Base-by-base conservation (phyloP, 164 flowering plant species). In the Umbellularia californica region DNA sequence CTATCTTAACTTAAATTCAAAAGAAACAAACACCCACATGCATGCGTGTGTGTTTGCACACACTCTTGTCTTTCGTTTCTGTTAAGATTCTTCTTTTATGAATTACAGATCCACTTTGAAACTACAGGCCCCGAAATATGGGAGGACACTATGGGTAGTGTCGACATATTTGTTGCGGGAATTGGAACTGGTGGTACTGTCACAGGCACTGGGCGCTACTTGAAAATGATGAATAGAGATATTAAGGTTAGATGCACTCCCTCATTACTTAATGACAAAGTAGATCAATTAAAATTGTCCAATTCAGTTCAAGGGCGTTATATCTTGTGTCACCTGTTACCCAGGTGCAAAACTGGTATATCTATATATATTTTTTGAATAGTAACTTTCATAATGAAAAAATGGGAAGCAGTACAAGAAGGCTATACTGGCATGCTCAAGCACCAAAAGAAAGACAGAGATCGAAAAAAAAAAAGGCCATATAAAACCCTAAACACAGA, bases 51-150 rank as follows among this genome's bases (percentile, higher is more conserved):
- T 9, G 47, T 9, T 6, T 9, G 10, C 47, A 41, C 47, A 41
- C 47, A 41, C 47, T 41, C 47, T 41, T 41, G 33, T 68, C 47
- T 64, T 52, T 30, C 28, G 20, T 73, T 66, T 58, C 33, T 22
- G 51, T 67, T 63, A n/a, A 66, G 52, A 52, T 60, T 72, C 67
- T 63, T 28, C 64, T 71, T 73, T 71, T 35, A 63, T 81, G 73
- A 70, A 82, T 77, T 80, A 64, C 90, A 92, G 97, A 77, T 90
- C 70, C 95, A 92, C 77, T 90, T 89, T 78, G 92, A 92, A 73
- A 89, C 92, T 65, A 90, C 95, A 15, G 93, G 97, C 69, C 93
- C 92, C 28, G 97, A 90, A 82, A 90, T 92, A 83, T 92, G 97
- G 97, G 92, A 90, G 83, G 95, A 92, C 78, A 89, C 95, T 47